Evolutionary conservation across 257 asterid species (phyloP).

Genomic region (Solanum commersonii): DNA sequence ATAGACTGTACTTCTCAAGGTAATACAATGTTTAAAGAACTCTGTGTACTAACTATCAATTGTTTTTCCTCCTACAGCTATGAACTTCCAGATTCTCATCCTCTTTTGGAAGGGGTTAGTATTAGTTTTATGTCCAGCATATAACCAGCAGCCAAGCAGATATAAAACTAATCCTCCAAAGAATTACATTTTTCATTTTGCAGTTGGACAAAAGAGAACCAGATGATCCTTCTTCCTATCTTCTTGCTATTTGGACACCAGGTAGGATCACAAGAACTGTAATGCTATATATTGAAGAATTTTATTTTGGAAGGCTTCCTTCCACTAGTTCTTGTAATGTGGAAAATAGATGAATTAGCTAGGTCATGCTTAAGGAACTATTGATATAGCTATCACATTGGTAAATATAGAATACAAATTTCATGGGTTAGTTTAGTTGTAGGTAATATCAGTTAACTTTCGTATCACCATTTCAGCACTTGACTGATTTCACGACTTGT

Average conservation of each 20-base stretch:
- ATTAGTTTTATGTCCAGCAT: neutral
- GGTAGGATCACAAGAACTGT: conserved; percentile 35
- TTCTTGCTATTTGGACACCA: conserved; percentile 98
- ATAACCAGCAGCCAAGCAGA: neutral
- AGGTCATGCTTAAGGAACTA: neutral
- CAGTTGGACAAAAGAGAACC: conserved; percentile 87
- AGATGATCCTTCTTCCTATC: conserved; percentile 90
- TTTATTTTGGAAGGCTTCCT: neutral
- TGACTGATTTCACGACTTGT: conserved; percentile 2
- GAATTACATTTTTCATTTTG: conserved; percentile 14
- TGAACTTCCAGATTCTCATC: conserved; percentile 93
- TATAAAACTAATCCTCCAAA: conserved; percentile 4
- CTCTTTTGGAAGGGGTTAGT: conserved; percentile 77
- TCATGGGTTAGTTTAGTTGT: neutral
- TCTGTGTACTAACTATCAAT: conserved; percentile 1
- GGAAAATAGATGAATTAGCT: neutral
- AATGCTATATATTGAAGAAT: neutral
- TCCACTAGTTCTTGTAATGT: neutral
- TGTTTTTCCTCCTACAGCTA: conserved; percentile 51
- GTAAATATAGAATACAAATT: neutral
- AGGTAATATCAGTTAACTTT: neutral
- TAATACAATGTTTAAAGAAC: neutral
- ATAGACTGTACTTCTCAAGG: neutral
- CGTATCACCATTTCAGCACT: no score
- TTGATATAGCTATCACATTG: neutral